phyloP scores from a whole-genome alignment of 495 filamentous ascomycete genomes.

The Parathielavia hyrcaniae region DNA sequence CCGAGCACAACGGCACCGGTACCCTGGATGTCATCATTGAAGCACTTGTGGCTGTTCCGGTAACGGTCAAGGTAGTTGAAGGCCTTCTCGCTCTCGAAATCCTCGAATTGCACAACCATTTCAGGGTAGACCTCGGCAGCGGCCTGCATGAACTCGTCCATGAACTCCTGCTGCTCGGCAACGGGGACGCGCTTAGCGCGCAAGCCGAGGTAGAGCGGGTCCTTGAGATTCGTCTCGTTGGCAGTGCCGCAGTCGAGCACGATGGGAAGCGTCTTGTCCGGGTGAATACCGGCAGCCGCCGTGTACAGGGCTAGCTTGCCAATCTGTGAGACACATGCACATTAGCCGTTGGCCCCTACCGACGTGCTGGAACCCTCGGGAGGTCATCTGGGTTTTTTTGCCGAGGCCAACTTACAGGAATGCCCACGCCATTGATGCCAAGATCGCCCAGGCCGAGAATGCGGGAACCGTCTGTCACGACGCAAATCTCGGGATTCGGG shows the following conservation, averaged over 20 bases:
- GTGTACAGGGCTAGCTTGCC: constrained; percentile 92
- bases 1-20: constrained; percentile 92
- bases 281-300: constrained; percentile 93
- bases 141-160: constrained; percentile 96
- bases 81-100: constrained; percentile 88
- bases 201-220: constrained; percentile 91
- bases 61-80: constrained; percentile 92
- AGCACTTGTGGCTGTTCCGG: constrained; percentile 79
- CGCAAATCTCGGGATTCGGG: constrained; percentile 83
- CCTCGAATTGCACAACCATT: constrained; percentile 96
- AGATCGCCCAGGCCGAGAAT: constrained; percentile 95
- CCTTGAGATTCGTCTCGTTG: constrained; percentile 80
- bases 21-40: constrained; percentile 98
- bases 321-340: constrained; percentile 43
- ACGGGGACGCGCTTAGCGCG: constrained; percentile 72
- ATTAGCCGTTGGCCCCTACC: constrained; percentile 19
- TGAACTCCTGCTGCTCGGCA: constrained; percentile 81
- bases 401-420: constrained; percentile 62
- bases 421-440: constrained; percentile 95
- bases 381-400: constrained; percentile 6
- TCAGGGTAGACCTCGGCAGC: constrained; percentile 80
- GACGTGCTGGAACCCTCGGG: constrained; percentile 10
- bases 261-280: constrained; percentile 83
- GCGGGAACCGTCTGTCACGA: constrained; percentile 93
- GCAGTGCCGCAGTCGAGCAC: constrained; percentile 86